Evolutionary conservation across 75 land plant genomes (phyloP).

Genomic region (Cunninghamia lanceolata): DNA sequence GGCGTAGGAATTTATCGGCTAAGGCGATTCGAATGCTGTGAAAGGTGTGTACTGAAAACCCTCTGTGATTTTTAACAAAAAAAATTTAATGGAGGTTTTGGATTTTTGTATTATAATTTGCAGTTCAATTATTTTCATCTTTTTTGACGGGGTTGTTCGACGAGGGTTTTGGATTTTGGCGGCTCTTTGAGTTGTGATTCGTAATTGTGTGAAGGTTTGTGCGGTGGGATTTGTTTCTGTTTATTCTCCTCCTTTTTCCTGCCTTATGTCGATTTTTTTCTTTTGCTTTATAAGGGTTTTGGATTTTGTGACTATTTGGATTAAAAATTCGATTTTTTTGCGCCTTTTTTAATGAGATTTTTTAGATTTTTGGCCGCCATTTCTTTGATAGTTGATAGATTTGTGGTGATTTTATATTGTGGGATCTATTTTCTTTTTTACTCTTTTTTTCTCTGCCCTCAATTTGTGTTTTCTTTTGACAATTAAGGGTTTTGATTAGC

Average conservation of each 20-base stretch:
- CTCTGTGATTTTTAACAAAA: background rate
- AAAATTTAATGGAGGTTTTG: no score
- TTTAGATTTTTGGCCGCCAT: background rate
- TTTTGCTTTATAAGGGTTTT: background rate
- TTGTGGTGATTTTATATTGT: background rate
- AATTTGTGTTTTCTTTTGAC: background rate
- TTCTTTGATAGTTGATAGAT: background rate
- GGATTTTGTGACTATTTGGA: background rate
- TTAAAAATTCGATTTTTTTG: background rate
- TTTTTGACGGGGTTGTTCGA: background rate
- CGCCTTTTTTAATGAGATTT: background rate
- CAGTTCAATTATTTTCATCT: no score
- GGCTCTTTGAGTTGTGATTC: no score
- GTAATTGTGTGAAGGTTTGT: no score
- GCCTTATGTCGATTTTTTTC: no score
- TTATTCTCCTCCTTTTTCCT: no score
- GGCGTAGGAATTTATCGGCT: background rate
- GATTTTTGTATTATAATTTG: no score
- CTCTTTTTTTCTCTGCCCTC: background rate
- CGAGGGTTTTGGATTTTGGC: background rate
- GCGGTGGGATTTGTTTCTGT: no score
- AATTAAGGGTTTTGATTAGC: background rate
- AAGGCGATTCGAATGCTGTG: background rate
- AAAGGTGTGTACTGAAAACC: background rate
- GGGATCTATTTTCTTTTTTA: no score